phyloP scores from a whole-genome alignment of 1,284 basidiomycete genomes.

The Marasmius fiardii region DNA sequence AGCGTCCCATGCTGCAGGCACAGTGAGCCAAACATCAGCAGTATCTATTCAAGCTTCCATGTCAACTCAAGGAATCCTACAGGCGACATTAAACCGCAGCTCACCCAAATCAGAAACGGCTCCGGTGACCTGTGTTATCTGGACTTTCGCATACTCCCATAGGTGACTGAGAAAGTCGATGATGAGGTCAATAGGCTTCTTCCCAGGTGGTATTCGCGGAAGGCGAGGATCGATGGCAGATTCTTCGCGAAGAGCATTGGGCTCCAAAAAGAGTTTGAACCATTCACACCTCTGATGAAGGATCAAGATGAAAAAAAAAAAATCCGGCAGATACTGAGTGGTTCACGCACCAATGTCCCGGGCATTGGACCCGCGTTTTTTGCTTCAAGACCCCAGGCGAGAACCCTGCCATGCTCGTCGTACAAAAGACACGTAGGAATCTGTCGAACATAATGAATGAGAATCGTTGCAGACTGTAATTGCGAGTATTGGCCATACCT shows the following conservation, averaged over 20 bases:
- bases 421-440: slow-evolving; percentile 78
- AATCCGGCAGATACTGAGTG: neutral
- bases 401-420: slow-evolving; percentile 61
- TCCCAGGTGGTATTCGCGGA: slow-evolving; percentile 73
- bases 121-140: slow-evolving; percentile 80
- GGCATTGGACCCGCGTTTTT: slow-evolving; percentile 69
- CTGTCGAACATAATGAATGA: slow-evolving; percentile 18
- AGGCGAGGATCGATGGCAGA: slow-evolving; percentile 65
- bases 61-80: slow-evolving; percentile 6
- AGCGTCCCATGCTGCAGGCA: slow-evolving; percentile 84
- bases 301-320: neutral
- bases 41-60: slow-evolving; percentile 46
- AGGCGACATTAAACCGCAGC: slow-evolving; percentile 19
- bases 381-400: slow-evolving; percentile 79
- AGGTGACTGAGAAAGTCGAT: slow-evolving; percentile 75
- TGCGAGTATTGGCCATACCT: slow-evolving; percentile 31
- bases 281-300: slow-evolving; percentile 14
- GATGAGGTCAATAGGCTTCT: slow-evolving; percentile 71
- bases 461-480: neutral
- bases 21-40: slow-evolving; percentile 77
- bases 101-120: slow-evolving; percentile 76
- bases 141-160: slow-evolving; percentile 81
- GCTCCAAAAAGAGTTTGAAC: slow-evolving; percentile 81
- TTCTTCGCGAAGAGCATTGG: slow-evolving; percentile 68
- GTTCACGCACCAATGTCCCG: slow-evolving; percentile 45